A percentile compares a stretch with the other conserved stretches of the same genome.
phyloP scores from a whole-genome alignment of 495 filamentous ascomycete species.

The Talaromyces borbonicus region DNA sequence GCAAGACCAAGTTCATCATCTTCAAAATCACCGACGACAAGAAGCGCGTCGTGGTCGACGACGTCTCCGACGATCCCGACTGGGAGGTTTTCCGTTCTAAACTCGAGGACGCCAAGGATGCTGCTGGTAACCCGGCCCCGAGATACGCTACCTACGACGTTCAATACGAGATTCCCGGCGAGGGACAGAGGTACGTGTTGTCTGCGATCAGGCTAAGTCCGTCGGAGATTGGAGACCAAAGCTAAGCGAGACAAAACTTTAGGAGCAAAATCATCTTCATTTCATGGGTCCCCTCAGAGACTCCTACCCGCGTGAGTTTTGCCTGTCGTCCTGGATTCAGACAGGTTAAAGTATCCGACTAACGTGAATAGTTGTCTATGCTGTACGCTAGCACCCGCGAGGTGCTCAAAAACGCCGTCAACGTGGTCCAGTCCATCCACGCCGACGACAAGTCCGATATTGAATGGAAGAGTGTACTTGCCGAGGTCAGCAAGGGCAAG shows the following conservation, averaged over 20 bases:
- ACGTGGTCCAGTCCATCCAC: constrained; percentile 73
- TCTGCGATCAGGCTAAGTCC: constrained; percentile 1
- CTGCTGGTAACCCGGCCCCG: constrained; percentile 56
- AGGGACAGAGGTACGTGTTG: constrained; percentile 65
- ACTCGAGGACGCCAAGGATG: constrained; percentile 57
- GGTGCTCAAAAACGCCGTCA: constrained; percentile 76
- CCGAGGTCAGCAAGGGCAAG: constrained; percentile 69
- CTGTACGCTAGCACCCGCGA: constrained; percentile 95
- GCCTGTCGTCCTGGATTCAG: background rate
- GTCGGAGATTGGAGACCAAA: background rate
- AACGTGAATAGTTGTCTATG: constrained; percentile 53
- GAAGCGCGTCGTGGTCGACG: constrained; percentile 77
- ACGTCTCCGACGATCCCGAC: constrained; percentile 52
- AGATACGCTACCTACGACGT: constrained; percentile 94
- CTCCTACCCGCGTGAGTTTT: constrained; percentile 64
- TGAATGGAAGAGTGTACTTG: constrained; percentile 69
- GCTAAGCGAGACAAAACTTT: constrained; percentile 10
- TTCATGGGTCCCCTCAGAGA: constrained; percentile 81
- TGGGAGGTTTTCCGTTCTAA: constrained; percentile 74
- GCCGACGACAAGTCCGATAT: constrained; percentile 88
- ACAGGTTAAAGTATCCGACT: constrained; percentile 12
- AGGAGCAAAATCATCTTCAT: constrained; percentile 97
- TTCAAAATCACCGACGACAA: constrained; percentile 93
- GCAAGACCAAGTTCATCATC: constrained; percentile 84
- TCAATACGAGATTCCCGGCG: constrained; percentile 70